Evolutionary conservation across 192 early-diverging fungal genomes (phyloP).

Genomic region (Coemansia sp.): DNA sequence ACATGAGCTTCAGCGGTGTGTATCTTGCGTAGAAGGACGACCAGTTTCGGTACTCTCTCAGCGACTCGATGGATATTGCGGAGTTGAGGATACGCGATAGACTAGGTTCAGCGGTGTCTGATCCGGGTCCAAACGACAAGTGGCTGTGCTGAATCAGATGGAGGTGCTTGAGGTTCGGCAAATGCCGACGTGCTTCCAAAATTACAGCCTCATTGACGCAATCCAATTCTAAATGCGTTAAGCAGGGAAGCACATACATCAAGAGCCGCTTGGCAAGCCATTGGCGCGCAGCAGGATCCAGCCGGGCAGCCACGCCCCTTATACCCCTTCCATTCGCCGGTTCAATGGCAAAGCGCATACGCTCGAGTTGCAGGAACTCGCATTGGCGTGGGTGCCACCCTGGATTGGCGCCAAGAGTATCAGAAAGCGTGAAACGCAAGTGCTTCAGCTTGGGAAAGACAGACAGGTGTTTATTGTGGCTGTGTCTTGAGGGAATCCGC

Average conservation of each 20-base stretch:
- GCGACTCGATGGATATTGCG: background rate
- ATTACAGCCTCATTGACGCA: conserved; percentile 1
- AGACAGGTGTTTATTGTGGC: background rate
- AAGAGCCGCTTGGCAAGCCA: background rate
- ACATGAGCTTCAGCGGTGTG: background rate
- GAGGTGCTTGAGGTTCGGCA: background rate
- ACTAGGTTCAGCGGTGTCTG: background rate
- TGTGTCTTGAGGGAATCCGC: background rate
- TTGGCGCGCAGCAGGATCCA: background rate
- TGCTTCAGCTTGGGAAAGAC: background rate
- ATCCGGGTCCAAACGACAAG: background rate
- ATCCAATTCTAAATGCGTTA: conserved; percentile 1
- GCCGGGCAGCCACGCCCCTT: background rate
- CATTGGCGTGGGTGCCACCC: background rate
- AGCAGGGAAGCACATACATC: background rate
- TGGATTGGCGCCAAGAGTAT: background rate
- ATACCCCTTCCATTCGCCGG: too few relatives aligned
- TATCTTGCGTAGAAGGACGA: background rate
- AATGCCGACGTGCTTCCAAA: background rate
- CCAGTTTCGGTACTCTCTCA: background rate
- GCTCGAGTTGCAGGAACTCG: conserved; percentile 5
- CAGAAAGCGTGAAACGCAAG: background rate
- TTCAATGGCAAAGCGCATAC: background rate
- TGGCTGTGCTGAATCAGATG: background rate
- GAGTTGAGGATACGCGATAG: conserved; percentile 2